Evolutionary conservation across 495 filamentous ascomycete genomes (phyloP).

Genomic region (Aspergillus ostianus): DNA sequence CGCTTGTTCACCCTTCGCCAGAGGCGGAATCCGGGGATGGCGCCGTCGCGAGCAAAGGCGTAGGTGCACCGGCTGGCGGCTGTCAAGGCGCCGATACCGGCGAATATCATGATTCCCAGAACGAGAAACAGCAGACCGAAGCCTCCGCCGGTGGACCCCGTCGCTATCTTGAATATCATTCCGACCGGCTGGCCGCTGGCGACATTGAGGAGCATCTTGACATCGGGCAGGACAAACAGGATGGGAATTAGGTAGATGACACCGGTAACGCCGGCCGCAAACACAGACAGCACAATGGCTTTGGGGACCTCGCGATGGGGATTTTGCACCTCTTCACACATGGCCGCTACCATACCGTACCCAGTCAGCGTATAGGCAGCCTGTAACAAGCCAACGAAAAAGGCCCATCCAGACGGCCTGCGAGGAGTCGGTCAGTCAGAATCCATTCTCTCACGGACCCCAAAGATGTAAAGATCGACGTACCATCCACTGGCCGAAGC

Average conservation of each 20-base stretch:
- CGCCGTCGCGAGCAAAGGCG: constrained; percentile 65
- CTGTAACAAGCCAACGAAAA: constrained; percentile 61
- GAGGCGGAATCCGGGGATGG: constrained; percentile 64
- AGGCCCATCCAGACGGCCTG: constrained; percentile 59
- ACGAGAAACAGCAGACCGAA: constrained; percentile 73
- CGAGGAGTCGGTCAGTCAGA: not conserved
- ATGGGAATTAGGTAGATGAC: constrained; percentile 67
- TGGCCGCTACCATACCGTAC: constrained; percentile 56
- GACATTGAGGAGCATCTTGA: constrained; percentile 52
- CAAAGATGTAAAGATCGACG: constrained; percentile 5
- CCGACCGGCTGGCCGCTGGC: constrained; percentile 54
- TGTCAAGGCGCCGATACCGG: constrained; percentile 67
- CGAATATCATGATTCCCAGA: constrained; percentile 72
- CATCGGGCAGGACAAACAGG: constrained; percentile 61
- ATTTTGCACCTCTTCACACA: constrained; percentile 70
- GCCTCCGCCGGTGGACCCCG: constrained; percentile 52
- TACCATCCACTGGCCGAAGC: constrained; percentile 55
- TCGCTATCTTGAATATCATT: constrained; percentile 34
- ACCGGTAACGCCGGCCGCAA: constrained; percentile 66
- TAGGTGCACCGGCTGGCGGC: constrained; percentile 74
- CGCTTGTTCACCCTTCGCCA: constrained; percentile 58
- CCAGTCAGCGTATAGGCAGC: constrained; percentile 60
- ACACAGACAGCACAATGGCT: constrained; percentile 69
- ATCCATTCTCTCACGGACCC: not conserved
- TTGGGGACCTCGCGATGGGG: constrained; percentile 64